These are phyloP conservation scores for Cadophora luteo-olivacea DNA, from an alignment of 2,329 filamentous ascomycete species.

Conservation along the genomic window DNA sequence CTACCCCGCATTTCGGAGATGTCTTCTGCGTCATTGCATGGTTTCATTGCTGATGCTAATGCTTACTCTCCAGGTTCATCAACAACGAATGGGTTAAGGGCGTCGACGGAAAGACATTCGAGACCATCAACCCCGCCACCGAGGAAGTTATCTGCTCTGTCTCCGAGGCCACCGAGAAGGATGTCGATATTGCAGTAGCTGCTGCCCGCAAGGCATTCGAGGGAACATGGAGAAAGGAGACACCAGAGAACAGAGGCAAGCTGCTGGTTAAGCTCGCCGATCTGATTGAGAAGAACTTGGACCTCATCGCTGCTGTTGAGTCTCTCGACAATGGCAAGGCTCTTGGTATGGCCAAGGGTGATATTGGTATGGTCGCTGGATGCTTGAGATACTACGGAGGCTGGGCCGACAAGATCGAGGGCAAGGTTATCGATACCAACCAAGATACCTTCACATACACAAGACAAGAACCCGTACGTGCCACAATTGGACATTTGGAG, in stretches of 20 bases:
- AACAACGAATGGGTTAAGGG: slow-evolving; percentile 89
- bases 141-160: slow-evolving; percentile 87
- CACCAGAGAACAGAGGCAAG: slow-evolving; percentile 74
- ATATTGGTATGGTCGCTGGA: slow-evolving; percentile 71
- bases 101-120: slow-evolving; percentile 87
- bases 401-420: slow-evolving; percentile 75
- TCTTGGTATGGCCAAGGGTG: slow-evolving; percentile 75
- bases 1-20: slow-evolving; percentile 31
- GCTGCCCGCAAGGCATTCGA: slow-evolving; percentile 89
- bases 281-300: slow-evolving; percentile 77
- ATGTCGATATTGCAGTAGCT: slow-evolving; percentile 79
- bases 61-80: slow-evolving; percentile 60
- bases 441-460: slow-evolving; percentile 72
- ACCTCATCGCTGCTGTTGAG: slow-evolving; percentile 82
- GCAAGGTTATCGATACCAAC: slow-evolving; percentile 71
- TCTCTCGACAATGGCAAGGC: slow-evolving; percentile 90
- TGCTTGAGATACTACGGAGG: slow-evolving; percentile 84
- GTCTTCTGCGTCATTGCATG: not conserved
- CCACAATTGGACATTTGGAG: not conserved
- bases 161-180: slow-evolving; percentile 86
- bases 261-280: slow-evolving; percentile 80
- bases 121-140: slow-evolving; percentile 86
- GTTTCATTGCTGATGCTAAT: slow-evolving; percentile 9
- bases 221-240: slow-evolving; percentile 69
- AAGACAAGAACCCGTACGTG: slow-evolving; percentile 64